Evolutionary conservation across 352 stramenopile genomes (phyloP).

Genomic region (Pythium utonaiense): DNA sequence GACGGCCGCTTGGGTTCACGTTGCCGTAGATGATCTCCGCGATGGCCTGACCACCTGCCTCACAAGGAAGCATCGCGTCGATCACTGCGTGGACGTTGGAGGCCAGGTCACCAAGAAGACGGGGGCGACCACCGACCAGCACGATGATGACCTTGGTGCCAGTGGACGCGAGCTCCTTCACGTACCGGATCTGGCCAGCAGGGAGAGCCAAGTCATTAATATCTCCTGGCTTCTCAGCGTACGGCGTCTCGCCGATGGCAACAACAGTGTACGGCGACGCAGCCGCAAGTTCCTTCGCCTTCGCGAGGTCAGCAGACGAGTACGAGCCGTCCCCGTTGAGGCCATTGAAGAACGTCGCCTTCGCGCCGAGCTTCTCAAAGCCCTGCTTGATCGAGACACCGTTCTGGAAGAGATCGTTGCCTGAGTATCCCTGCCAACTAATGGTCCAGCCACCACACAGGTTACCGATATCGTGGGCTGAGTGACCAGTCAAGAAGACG

Average conservation of each 20-base stretch:
- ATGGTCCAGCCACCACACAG: slow-evolving; percentile 81
- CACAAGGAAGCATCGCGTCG: slow-evolving; percentile 73
- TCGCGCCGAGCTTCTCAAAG: slow-evolving; percentile 31
- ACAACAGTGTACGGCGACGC: slow-evolving; percentile 65
- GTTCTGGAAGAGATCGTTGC: slow-evolving; percentile 58
- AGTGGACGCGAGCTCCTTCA: slow-evolving; percentile 54
- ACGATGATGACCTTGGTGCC: slow-evolving; percentile 82
- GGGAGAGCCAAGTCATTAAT: slow-evolving; percentile 74
- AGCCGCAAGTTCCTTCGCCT: slow-evolving; percentile 44
- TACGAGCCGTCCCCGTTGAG: slow-evolving; percentile 54
- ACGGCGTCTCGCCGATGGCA: slow-evolving; percentile 70
- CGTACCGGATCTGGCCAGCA: slow-evolving; percentile 65
- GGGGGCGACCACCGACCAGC: slow-evolving; percentile 72
- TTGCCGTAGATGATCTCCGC: slow-evolving; percentile 78
- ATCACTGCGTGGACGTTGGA: slow-evolving; percentile 68
- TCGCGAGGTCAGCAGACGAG: slow-evolving; percentile 40
- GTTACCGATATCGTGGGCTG: slow-evolving; percentile 66
- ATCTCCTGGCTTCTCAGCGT: slow-evolving; percentile 85
- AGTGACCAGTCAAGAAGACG: slow-evolving; percentile 72
- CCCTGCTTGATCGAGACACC: slow-evolving; percentile 59
- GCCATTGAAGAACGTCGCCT: slow-evolving; percentile 42
- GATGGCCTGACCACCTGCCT: slow-evolving; percentile 74
- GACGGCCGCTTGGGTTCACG: slow-evolving; percentile 75
- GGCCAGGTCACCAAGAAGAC: slow-evolving; percentile 57
- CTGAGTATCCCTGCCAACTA: slow-evolving; percentile 81